phyloP scores from a whole-genome alignment of 2,329 filamentous ascomycete genomes.

The Sporothrix variecibatus region DNA sequence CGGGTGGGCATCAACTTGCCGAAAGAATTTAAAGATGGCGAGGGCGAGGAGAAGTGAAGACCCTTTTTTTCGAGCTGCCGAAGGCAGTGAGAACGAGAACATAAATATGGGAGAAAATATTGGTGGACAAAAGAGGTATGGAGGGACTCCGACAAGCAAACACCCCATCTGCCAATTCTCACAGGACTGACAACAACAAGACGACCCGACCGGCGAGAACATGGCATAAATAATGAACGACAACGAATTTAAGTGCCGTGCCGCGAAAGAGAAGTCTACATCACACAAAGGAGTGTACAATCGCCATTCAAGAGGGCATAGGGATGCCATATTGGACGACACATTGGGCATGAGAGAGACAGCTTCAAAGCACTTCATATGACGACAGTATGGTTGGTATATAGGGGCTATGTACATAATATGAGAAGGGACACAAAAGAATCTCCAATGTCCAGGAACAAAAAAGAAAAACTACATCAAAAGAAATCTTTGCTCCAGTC shows the following conservation, averaged over 20 bases:
- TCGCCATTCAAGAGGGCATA: too few relatives aligned
- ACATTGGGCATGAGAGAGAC: background rate
- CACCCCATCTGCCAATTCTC: too few relatives aligned
- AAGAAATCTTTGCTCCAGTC: background rate
- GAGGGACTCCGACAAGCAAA: background rate
- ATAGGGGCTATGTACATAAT: slow-evolving; percentile 10
- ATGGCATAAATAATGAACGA: background rate
- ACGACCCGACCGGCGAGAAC: background rate
- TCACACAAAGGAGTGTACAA: background rate
- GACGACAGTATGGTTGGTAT: background rate
- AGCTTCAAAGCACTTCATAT: background rate
- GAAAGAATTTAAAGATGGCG: slow-evolving; percentile 50
- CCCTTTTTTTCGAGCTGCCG: too few relatives aligned
- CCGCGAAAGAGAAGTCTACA: background rate
- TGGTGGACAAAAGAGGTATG: background rate
- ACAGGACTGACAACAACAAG: background rate
- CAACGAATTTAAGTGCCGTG: background rate
- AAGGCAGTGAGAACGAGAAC: background rate
- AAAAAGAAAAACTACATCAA: background rate
- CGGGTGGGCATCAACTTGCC: slow-evolving; percentile 91
- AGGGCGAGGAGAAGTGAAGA: background rate
- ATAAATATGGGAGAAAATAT: background rate
- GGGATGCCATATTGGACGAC: background rate
- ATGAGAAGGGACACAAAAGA: background rate
- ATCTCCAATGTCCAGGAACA: background rate